Evolutionary conservation across 768 basidiomycete genomes (phyloP).

Genomic region (Trametes cubensis): DNA sequence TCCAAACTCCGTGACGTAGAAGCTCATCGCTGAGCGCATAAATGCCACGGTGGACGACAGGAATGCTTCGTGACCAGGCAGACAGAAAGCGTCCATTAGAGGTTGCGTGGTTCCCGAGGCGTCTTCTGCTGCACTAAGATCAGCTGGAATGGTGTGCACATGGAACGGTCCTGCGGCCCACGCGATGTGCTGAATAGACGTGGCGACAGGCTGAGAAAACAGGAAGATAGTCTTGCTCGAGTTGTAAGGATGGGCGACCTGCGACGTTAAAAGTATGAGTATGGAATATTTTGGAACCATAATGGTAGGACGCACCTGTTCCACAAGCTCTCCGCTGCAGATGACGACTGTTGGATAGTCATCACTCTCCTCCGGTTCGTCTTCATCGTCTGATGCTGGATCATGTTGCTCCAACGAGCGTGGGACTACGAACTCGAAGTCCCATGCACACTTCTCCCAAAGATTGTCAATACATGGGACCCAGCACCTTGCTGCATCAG

Average conservation of each 20-base stretch:
- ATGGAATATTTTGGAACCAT: neutral
- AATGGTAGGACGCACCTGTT: slow-evolving; percentile 64
- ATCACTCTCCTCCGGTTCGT: slow-evolving; percentile 48
- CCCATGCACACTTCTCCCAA: slow-evolving; percentile 98
- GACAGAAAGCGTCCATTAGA: slow-evolving; percentile 88
- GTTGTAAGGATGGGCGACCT: slow-evolving; percentile 93
- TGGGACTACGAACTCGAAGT: slow-evolving; percentile 95
- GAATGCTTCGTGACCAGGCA: slow-evolving; percentile 82
- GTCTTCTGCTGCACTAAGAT: slow-evolving; percentile 62
- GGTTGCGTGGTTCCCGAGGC: slow-evolving; percentile 63
- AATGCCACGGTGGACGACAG: slow-evolving; percentile 71
- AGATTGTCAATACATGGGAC: slow-evolving; percentile 95
- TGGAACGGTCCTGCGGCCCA: slow-evolving; percentile 97
- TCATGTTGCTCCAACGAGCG: slow-evolving; percentile 72
- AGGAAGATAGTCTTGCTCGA: slow-evolving; percentile 94
- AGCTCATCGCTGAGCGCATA: slow-evolving; percentile 88
- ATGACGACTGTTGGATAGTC: slow-evolving; percentile 81
- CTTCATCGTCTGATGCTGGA: slow-evolving; percentile 48
- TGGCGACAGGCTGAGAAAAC: slow-evolving; percentile 82
- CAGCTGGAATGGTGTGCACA: slow-evolving; percentile 66
- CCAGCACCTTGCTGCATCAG: slow-evolving; percentile 96
- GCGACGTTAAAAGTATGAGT: neutral
- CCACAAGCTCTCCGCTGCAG: slow-evolving; percentile 92
- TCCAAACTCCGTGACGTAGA: slow-evolving; percentile 88
- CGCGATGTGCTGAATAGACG: slow-evolving; percentile 94